Conservation (phyloP, 2,329 filamentous ascomycete species). For the Penicillium sp. region DNA sequence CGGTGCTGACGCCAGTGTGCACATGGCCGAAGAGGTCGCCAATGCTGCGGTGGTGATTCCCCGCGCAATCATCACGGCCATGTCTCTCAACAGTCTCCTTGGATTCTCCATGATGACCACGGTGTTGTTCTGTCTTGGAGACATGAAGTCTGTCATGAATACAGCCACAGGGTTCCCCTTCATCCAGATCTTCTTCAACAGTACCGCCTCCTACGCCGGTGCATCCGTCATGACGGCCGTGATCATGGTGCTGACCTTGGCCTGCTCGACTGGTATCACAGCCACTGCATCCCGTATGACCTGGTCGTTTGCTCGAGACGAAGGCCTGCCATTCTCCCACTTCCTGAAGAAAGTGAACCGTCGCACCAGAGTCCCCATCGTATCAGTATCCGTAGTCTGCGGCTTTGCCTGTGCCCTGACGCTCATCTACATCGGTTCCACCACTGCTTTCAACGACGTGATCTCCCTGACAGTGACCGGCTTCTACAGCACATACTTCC, state of each 20-base stretch:
- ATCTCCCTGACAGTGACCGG: conserved; percentile 30
- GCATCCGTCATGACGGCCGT: conserved; percentile 28
- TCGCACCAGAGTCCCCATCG: conserved; percentile 14
- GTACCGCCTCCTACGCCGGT: conserved; percentile 37
- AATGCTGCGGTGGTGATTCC: conserved; percentile 36
- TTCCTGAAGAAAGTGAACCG: conserved; percentile 14
- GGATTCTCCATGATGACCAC: conserved; percentile 36
- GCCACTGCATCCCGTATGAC: conserved; percentile 30
- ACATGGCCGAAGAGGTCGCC: conserved; percentile 39
- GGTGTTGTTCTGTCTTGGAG: conserved; percentile 33
- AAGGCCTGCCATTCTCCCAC: conserved; percentile 28
- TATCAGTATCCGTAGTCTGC: conserved; percentile 18
- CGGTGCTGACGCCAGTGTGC: conserved; percentile 25
- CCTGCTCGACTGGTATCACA: conserved; percentile 29
- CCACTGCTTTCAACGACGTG: conserved; percentile 20
- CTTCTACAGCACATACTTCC: conserved; percentile 35
- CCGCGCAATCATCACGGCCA: conserved; percentile 31
- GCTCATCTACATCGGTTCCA: conserved; percentile 22
- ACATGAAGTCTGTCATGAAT: conserved; percentile 28
- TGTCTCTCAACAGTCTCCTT: conserved; percentile 33
- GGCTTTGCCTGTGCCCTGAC: conserved; percentile 19
- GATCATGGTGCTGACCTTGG: conserved; percentile 30
- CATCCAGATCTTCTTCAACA: conserved; percentile 42
- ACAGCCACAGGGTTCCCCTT: conserved; percentile 35
- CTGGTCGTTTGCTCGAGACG: conserved; percentile 32